Percentiles rank a stretch among this genome's conserved stretches.
phyloP scores from a whole-genome alignment of 1,284 basidiomycete species.

The Coriolopsis trogii region DNA sequence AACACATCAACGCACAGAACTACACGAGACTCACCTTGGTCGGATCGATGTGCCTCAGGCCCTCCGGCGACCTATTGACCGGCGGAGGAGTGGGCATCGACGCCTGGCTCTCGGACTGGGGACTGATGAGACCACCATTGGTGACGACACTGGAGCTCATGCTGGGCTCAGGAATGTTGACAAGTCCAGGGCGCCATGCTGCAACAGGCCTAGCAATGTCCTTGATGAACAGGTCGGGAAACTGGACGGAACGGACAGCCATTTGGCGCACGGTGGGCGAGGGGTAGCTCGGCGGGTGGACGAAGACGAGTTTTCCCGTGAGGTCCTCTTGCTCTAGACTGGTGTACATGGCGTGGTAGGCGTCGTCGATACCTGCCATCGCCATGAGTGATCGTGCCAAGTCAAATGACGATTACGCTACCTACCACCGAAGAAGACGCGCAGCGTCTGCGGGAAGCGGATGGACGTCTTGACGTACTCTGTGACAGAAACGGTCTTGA shows the following conservation, averaged over 20 bases:
- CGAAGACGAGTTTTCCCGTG: conserved; percentile 66
- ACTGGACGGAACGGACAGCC: conserved; percentile 53
- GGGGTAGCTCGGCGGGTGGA: conserved; percentile 53
- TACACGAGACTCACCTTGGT: conserved; percentile 36
- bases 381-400: neutral
- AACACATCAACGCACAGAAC: neutral
- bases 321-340: conserved; percentile 56
- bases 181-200: conserved; percentile 39
- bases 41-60: conserved; percentile 31
- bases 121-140: conserved; percentile 36
- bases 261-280: conserved; percentile 51
- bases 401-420: neutral
- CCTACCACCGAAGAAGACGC: conserved; percentile 72
- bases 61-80: conserved; percentile 14
- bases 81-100: conserved; percentile 24
- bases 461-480: conserved; percentile 79
- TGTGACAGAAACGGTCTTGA: conserved; percentile 32
- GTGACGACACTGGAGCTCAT: conserved; percentile 29
- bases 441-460: conserved; percentile 73
- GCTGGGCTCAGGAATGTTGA: conserved; percentile 20
- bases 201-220: conserved; percentile 45
- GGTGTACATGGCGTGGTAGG: conserved; percentile 41
- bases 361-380: conserved; percentile 45
- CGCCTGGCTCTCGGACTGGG: conserved; percentile 35
- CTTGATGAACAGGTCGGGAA: conserved; percentile 67